phyloP scores from a whole-genome alignment of 805 yeast genomes.

The Starmerella khaoyaiensis region DNA sequence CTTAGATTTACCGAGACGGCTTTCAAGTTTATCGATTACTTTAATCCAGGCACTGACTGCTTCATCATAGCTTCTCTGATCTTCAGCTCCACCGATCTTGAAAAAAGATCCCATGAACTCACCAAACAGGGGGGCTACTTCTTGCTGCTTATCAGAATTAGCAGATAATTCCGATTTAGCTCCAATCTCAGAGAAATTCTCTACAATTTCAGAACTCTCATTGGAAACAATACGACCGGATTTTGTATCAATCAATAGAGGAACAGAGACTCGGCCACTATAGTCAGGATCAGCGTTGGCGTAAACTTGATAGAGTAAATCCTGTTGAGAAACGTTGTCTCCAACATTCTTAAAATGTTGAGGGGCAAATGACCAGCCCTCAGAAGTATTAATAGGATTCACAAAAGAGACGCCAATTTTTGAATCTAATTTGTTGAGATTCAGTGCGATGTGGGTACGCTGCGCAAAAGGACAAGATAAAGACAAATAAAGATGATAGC shows the following conservation, averaged over 20 bases:
- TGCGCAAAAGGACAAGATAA: conserved; percentile 95
- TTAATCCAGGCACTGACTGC: conserved; percentile 51
- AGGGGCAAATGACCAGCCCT: conserved; percentile 70
- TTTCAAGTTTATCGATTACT: conserved; percentile 35
- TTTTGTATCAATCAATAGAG: conserved; percentile 82
- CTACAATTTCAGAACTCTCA: conserved; percentile 77
- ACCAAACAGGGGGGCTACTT: conserved; percentile 46
- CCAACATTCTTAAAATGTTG: conserved; percentile 43
- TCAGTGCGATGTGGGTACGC: conserved; percentile 57
- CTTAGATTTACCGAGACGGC: conserved; percentile 24
- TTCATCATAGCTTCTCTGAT: conserved; percentile 64
- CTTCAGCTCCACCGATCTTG: conserved; percentile 66
- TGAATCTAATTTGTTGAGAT: conserved; percentile 51
- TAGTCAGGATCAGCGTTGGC: conserved; percentile 63
- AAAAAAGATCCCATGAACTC: conserved; percentile 68
- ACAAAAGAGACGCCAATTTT: conserved; percentile 47
- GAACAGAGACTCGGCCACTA: conserved; percentile 78
- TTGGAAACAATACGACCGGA: conserved; percentile 57
- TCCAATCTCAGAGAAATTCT: conserved; percentile 56
- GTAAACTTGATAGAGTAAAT: conserved; percentile 58
- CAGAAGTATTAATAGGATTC: conserved; percentile 73
- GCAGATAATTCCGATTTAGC: conserved; percentile 28
- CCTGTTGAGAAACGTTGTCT: conserved; percentile 48
- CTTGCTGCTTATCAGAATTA: conserved; percentile 35
- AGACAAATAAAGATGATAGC: conserved; percentile 79